Evolutionary conservation across 306 rosid species (phyloP).

Genomic region (Argentina anserina): DNA sequence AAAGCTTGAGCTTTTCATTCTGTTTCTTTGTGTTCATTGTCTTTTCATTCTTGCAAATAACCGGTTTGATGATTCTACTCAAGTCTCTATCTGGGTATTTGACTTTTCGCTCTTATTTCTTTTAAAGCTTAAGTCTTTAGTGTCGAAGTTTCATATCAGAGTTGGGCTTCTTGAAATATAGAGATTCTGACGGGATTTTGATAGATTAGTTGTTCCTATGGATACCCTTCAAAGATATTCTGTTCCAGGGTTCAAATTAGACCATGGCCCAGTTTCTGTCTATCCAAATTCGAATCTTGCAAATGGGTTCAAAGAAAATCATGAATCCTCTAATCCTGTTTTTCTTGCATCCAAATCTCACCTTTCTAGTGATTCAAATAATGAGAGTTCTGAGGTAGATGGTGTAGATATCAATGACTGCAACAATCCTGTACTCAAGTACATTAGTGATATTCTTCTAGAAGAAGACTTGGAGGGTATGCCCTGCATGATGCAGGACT

Average conservation of each 20-base stretch:
- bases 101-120: neutral
- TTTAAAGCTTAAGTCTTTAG: neutral
- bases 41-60: neutral
- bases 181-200: neutral
- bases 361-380: slow-evolving; percentile 14
- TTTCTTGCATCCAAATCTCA: slow-evolving; percentile 21
- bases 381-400: slow-evolving; percentile 35
- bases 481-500: slow-evolving; percentile 23
- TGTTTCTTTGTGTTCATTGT: neutral
- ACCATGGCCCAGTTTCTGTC: slow-evolving; percentile 26
- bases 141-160: neutral
- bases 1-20: neutral
- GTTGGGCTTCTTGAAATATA: neutral
- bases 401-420: slow-evolving; percentile 19
- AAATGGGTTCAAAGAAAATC: slow-evolving; percentile 32
- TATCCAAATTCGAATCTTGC: slow-evolving; percentile 24
- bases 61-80: neutral
- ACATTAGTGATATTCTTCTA: slow-evolving; percentile 28
- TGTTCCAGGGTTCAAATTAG: slow-evolving; percentile 37
- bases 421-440: slow-evolving; percentile 30
- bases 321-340: slow-evolving; percentile 22
- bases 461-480: slow-evolving; percentile 31
- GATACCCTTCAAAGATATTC: slow-evolving; percentile 33
- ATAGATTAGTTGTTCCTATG: slow-evolving; percentile 1
- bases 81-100: neutral